Percentiles rank a stretch among this genome's conserved stretches.
phyloP scores from a whole-genome alignment of 2,329 filamentous ascomycete species.

The Mycosphaerelloides madeirae region DNA sequence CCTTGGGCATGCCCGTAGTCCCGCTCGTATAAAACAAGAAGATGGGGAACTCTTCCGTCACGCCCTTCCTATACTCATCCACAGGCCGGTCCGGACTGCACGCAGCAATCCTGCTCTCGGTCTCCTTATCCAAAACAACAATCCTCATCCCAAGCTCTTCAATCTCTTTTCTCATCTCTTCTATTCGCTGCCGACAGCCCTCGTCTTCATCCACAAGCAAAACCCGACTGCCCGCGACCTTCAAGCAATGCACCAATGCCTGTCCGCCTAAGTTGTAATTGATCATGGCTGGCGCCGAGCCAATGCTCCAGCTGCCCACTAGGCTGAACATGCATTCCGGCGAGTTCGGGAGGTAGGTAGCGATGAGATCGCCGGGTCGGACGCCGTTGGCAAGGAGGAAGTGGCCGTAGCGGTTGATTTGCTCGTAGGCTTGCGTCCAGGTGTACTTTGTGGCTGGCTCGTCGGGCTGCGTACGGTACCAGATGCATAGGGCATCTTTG shows the following conservation, averaged over 20 bases:
- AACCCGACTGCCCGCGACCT: slow-evolving; percentile 38
- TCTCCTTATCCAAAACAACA: slow-evolving; percentile 47
- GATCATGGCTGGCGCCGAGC: slow-evolving; percentile 32
- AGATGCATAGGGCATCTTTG: slow-evolving; percentile 53
- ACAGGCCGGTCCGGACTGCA: slow-evolving; percentile 50
- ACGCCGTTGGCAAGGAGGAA: slow-evolving; percentile 50
- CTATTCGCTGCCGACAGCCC: slow-evolving; percentile 53
- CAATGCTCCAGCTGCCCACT: slow-evolving; percentile 30
- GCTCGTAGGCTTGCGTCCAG: slow-evolving; percentile 53
- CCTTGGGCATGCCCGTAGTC: slow-evolving; percentile 72
- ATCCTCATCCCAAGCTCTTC: slow-evolving; percentile 56
- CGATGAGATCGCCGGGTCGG: slow-evolving; percentile 31
- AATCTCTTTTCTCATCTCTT: slow-evolving; percentile 46
- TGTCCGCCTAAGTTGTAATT: slow-evolving; percentile 35
- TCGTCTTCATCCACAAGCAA: slow-evolving; percentile 45
- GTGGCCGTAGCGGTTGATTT: slow-evolving; percentile 57
- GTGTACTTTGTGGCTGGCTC: slow-evolving; percentile 42
- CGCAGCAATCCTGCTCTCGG: slow-evolving; percentile 46
- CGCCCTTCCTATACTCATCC: slow-evolving; percentile 51
- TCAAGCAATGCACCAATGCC: slow-evolving; percentile 33
- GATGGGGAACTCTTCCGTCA: slow-evolving; percentile 53
- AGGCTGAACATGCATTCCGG: slow-evolving; percentile 33
- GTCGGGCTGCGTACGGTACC: slow-evolving; percentile 57
- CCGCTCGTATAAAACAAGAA: slow-evolving; percentile 70
- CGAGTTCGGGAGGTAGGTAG: slow-evolving; percentile 33